Evolutionary conservation across 2,329 filamentous ascomycete species (phyloP), one percentile per base, ranked within the genome.

Genomic region (Sclerotinia spermophila): DNA sequence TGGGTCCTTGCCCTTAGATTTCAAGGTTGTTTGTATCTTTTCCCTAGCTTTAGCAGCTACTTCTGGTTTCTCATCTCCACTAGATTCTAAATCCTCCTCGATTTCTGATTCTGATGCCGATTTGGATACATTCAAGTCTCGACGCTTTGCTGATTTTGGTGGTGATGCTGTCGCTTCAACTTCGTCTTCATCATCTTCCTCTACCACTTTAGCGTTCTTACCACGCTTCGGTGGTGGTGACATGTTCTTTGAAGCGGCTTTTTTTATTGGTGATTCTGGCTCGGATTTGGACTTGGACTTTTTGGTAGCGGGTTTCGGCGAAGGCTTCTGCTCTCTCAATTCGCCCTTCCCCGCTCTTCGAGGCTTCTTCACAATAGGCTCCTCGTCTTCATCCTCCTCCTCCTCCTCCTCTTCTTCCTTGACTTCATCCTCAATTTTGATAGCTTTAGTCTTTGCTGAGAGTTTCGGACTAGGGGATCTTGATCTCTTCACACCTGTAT

Each of bases 1-100:
- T n/a, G 92, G 89, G 77, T 97, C 92, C 74, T 93, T 91, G 53
- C 82, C 84, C 67, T 86, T 87, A 27, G 87, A 83, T 78, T 89
- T 89, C 71, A 97, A 82, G 62, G 90, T 92, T 13, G 88, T 88
- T 79, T 97, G 94, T 17, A 95, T 87, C 80, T 93, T 92, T 80
- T 95, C 88, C 59, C 92, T 89, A 61, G 89, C 90, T 81, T 96
- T 94, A 56, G 88, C 90, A 65, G 89, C 88, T 61, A 89, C 81
- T 74, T 90, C 89, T 2, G 93, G 89, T 78, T 92, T 92, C 76
- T 92, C 85, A 21, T 87, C 85, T 62, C 86, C 84, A 13, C 86
- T 85, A 33, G 86, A 81, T 24, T 82, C 84, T 30, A 76, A 71
- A 4, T 82, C 77, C 21, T 80, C 76, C 15, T 82, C 81, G 33